Conservation (phyloP, 148 eudicot genomes). For the Rhododendron molle region DNA sequence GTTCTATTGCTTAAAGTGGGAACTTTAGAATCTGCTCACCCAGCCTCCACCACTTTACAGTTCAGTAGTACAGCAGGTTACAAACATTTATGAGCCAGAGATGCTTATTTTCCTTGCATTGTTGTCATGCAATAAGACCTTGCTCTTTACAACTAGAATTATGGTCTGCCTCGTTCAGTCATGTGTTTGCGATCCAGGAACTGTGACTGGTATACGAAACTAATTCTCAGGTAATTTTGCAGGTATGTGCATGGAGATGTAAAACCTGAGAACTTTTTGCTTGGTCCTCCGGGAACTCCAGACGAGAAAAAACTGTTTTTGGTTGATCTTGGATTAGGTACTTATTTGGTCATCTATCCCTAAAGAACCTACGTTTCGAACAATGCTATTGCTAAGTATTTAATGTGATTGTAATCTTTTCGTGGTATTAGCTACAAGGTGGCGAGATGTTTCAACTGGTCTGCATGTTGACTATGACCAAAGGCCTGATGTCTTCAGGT, state of each 20-base stretch:
- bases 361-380: neutral
- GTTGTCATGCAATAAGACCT: neutral
- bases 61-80: neutral
- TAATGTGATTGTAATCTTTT: neutral
- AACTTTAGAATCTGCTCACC: neutral
- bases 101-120: conserved; percentile 7
- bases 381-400: neutral
- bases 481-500: conserved; percentile 85
- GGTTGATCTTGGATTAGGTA: conserved; percentile 92
- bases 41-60: neutral
- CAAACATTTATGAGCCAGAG: neutral
- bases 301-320: conserved; percentile 74
- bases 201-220: neutral
- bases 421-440: conserved; percentile 46
- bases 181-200: neutral
- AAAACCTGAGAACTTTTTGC: conserved; percentile 85
- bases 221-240: conserved; percentile 8
- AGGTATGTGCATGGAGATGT: conserved; percentile 89
- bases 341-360: neutral
- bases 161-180: neutral
- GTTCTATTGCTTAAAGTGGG: neutral
- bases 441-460: conserved; percentile 53
- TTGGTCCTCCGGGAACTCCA: conserved; percentile 64
- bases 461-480: conserved; percentile 75
- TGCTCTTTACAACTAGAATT: neutral